A percentile compares a stretch with the other conserved stretches of the same genome.
Evolutionary conservation across 768 basidiomycete species (phyloP).

Genomic region (Lactifluus echinatus): DNA sequence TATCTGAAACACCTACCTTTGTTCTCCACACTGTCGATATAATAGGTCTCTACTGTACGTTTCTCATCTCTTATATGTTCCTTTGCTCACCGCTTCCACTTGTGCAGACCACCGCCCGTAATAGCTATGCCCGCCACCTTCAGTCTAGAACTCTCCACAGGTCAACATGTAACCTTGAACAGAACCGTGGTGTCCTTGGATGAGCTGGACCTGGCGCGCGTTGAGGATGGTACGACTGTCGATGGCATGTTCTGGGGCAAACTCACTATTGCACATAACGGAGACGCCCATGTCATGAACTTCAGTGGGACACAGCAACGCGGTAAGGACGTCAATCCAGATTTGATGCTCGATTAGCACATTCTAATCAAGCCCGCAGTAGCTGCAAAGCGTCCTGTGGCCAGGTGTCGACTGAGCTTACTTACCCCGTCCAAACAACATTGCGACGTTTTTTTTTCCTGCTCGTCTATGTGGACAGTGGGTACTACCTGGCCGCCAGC

Average conservation of each 20-base stretch:
- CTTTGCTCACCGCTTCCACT: not conserved
- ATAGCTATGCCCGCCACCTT: conserved; percentile 83
- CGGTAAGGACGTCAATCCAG: conserved; percentile 52
- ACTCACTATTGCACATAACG: conserved; percentile 70
- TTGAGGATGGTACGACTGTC: conserved; percentile 82
- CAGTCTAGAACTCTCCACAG: conserved; percentile 70
- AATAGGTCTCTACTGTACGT: conserved; percentile 45
- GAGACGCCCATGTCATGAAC: conserved; percentile 71
- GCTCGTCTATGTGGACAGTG: conserved; percentile 68
- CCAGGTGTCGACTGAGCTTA: conserved; percentile 69
- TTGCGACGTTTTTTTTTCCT: conserved; percentile 66
- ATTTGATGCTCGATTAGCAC: conserved; percentile 67
- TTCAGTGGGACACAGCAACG: conserved; percentile 71
- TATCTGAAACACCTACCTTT: not conserved
- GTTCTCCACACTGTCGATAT: not conserved
- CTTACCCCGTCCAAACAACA: conserved; percentile 67
- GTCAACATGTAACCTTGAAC: conserved; percentile 73
- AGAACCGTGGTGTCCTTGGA: conserved; percentile 67
- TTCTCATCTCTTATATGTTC: not conserved
- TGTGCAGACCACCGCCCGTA: conserved; percentile 53
- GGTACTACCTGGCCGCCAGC: conserved; percentile 73
- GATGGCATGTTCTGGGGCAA: conserved; percentile 87
- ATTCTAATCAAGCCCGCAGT: conserved; percentile 70
- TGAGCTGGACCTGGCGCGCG: conserved; percentile 83
- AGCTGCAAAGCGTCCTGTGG: conserved; percentile 63